phyloP scores from a whole-genome alignment of 305 asterid genomes.

The Lippia alba region DNA sequence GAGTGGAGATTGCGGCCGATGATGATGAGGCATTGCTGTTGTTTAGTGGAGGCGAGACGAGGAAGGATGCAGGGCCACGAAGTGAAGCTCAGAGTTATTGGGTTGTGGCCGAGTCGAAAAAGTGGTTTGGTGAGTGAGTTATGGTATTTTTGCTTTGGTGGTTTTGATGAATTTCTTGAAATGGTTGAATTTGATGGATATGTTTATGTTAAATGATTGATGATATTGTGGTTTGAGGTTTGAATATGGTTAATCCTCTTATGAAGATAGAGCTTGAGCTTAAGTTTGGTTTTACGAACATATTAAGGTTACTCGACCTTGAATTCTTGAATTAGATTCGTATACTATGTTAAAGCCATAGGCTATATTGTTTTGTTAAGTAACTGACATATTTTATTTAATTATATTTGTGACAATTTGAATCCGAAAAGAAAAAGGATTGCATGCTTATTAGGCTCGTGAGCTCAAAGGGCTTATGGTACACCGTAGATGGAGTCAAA shows the following conservation, averaged over 20 bases:
- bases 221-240: conserved; percentile 21
- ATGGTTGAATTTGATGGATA: conserved; percentile 1
- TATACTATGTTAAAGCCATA: no score
- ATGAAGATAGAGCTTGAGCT: background rate
- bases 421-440: no score
- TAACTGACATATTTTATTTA: no score
- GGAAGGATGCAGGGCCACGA: conserved; percentile 92
- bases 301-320: no score
- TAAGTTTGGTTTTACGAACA: background rate
- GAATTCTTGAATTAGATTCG: no score
- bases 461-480: background rate
- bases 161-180: background rate
- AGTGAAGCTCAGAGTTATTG: conserved; percentile 99
- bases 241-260: conserved; percentile 3
- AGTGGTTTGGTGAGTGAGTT: conserved; percentile 91
- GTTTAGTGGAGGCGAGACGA: conserved; percentile 97
- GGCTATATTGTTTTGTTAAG: no score
- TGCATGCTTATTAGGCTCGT: no score
- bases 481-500: no score
- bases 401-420: no score
- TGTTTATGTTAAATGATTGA: background rate
- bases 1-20: conserved; percentile 64
- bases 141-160: background rate
- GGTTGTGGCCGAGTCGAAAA: conserved; percentile 86
- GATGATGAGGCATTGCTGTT: conserved; percentile 77